Percentiles rank a stretch among this genome's conserved stretches.
Evolutionary conservation across 495 filamentous ascomycete genomes (phyloP).

Genomic region (Aspergillus egyptiacus): DNA sequence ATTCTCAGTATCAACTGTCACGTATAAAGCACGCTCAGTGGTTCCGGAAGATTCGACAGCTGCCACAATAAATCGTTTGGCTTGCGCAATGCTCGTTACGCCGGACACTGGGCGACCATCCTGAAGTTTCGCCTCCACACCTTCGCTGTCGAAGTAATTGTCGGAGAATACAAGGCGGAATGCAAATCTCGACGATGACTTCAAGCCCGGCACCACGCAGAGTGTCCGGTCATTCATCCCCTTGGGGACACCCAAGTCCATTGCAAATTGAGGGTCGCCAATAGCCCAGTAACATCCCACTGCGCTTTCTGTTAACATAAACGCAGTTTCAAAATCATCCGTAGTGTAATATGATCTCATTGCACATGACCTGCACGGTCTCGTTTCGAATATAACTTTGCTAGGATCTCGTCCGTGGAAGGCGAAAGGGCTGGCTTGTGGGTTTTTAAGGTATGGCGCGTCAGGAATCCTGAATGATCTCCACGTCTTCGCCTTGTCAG

Average conservation of each 20-base stretch:
- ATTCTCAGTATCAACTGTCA: constrained; percentile 67
- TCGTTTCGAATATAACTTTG: constrained; percentile 75
- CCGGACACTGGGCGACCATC: constrained; percentile 65
- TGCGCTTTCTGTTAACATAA: constrained; percentile 56
- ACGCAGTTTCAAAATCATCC: constrained; percentile 67
- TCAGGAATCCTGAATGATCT: constrained; percentile 56
- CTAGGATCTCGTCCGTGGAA: constrained; percentile 79
- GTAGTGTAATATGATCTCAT: constrained; percentile 67
- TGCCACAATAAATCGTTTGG: constrained; percentile 80
- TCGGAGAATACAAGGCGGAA: constrained; percentile 75
- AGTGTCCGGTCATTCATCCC: constrained; percentile 60
- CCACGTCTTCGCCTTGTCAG: constrained; percentile 77
- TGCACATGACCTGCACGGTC: constrained; percentile 51
- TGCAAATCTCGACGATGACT: constrained; percentile 52
- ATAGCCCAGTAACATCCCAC: constrained; percentile 80
- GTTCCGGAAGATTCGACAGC: constrained; percentile 73
- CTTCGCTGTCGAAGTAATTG: constrained; percentile 60
- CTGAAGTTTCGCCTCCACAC: constrained; percentile 67
- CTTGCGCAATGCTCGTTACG: constrained; percentile 66
- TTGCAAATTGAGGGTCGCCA: constrained; percentile 64
- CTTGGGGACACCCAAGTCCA: constrained; percentile 47
- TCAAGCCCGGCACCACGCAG: constrained; percentile 70
- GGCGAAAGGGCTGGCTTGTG: constrained; percentile 39
- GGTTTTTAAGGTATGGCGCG: constrained; percentile 33
- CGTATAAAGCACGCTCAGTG: constrained; percentile 81